Conservation (phyloP, 257 asterid species). For the Scutellaria baicalensis region DNA sequence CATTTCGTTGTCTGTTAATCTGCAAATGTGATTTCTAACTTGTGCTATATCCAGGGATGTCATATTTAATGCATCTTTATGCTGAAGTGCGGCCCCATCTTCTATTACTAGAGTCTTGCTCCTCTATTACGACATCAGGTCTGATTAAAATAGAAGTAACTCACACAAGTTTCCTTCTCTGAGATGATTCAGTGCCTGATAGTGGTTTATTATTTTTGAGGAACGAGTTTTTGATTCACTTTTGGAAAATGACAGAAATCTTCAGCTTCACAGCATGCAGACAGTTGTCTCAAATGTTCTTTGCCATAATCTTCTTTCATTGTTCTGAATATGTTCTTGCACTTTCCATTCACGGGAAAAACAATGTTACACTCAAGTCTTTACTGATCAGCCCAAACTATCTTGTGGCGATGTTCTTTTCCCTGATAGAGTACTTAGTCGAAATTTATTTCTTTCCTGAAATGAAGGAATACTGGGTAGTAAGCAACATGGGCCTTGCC, state of each 20-base stretch:
- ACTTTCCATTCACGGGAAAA: slow-evolving; percentile 56
- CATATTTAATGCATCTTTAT: slow-evolving; percentile 25
- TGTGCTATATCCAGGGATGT: slow-evolving; percentile 35
- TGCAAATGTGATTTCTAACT: not conserved
- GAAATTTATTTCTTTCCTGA: slow-evolving; percentile 65
- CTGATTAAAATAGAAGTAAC: slow-evolving; percentile 16
- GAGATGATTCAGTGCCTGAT: slow-evolving; percentile 15
- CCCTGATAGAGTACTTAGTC: slow-evolving; percentile 59
- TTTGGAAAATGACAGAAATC: slow-evolving; percentile 56
- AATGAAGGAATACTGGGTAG: slow-evolving; percentile 58
- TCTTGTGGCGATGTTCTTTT: slow-evolving; percentile 58
- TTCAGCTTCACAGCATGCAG: slow-evolving; percentile 53
- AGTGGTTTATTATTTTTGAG: slow-evolving; percentile 16
- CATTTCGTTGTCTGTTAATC: not conserved
- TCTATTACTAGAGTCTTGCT: slow-evolving; percentile 23
- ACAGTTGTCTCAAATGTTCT: slow-evolving; percentile 58
- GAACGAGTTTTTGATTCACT: slow-evolving; percentile 18
- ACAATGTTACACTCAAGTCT: slow-evolving; percentile 50
- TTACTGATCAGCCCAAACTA: slow-evolving; percentile 72
- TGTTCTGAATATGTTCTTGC: slow-evolving; percentile 68
- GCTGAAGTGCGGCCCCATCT: slow-evolving; percentile 27
- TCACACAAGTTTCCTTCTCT: slow-evolving; percentile 9
- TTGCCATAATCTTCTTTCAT: slow-evolving; percentile 66
- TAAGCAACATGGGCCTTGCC: slow-evolving; percentile 62
- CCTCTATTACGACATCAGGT: slow-evolving; percentile 45